Base-by-base conservation (phyloP, 768 basidiomycete genomes). In the Pleurotus ostreatus region DNA sequence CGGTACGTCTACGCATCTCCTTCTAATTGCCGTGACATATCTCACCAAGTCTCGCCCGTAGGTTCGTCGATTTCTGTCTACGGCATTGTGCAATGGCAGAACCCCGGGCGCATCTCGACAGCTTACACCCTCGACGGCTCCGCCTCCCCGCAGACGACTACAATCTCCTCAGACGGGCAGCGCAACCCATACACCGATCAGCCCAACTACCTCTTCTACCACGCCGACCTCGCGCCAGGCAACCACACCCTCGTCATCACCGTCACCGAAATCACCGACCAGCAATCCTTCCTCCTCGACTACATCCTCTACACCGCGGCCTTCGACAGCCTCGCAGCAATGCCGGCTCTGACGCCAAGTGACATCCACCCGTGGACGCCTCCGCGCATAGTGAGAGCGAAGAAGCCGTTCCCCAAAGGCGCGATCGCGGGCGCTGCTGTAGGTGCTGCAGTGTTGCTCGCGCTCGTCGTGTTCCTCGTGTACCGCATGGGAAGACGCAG, bases 301-400 rank as follows among this genome's bases (percentile, higher is more conserved):
- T 73, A 74, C 49, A 63, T 78, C 39, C 56, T 70, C 3, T 78
- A 75, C 59, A 75, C 71, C 51, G 64, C 73, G 1, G 69, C 75
- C 9, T 68, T 66, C 49, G 49, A 64, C 16, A 67, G 61, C 44
- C 41, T 70, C 20, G 60, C 61, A 1, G 52, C 60, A 9, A 49
- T 68, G 40, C 62, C 64, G 34, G 25, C 5, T 5, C 51, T 53
- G 13, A 40, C 51, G 13, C 26, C 51, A 8, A 5, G 37, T 55
- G 60, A 46, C 48, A 60, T 54, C n/a, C 46, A 39, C 11, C 55
- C 7, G 16, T 57, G 5, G 22, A 57, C 4, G 34, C 51, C 38
- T 41, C 57, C 23, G 25, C 53, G 11, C 30, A 18, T 43, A 9
- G 38, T 20, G 44, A 30, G 11, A 53, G 54, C 47, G n/a, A 30